phyloP scores from a whole-genome alignment of 352 stramenopile species.

The Phytopythium helicoides region DNA sequence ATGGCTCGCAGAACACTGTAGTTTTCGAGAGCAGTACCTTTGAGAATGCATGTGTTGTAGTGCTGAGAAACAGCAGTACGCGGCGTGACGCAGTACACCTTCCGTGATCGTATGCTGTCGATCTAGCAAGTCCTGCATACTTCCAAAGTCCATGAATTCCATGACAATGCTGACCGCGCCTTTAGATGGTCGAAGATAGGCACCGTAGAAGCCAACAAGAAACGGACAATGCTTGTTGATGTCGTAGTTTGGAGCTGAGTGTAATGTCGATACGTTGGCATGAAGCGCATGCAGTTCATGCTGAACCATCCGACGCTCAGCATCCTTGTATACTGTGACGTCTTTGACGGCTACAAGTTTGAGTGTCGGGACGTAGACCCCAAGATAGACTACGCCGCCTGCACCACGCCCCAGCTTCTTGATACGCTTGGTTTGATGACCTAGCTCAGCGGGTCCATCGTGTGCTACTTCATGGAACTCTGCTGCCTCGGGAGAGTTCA shows the following conservation, averaged over 20 bases:
- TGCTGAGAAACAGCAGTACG: slow-evolving; percentile 78
- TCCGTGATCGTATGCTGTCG: slow-evolving; percentile 45
- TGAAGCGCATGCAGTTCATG: slow-evolving; percentile 87
- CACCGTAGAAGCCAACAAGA: slow-evolving; percentile 89
- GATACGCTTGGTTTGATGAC: slow-evolving; percentile 57
- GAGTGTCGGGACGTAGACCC: slow-evolving; percentile 77
- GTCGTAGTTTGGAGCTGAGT: not conserved
- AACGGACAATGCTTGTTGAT: slow-evolving; percentile 47
- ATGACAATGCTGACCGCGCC: slow-evolving; percentile 86
- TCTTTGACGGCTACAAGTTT: slow-evolving; percentile 89
- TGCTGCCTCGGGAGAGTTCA: slow-evolving; percentile 58
- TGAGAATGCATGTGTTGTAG: slow-evolving; percentile 84
- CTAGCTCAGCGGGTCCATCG: slow-evolving; percentile 65
- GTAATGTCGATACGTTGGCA: slow-evolving; percentile 72
- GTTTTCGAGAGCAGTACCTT: slow-evolving; percentile 19
- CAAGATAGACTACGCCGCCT: slow-evolving; percentile 78
- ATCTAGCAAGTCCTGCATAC: slow-evolving; percentile 76
- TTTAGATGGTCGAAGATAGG: slow-evolving; percentile 73
- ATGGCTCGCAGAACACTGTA: not conserved
- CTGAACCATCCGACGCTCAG: slow-evolving; percentile 82
- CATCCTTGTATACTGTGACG: slow-evolving; percentile 75
- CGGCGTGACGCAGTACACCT: slow-evolving; percentile 63
- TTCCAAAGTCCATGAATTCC: slow-evolving; percentile 93
- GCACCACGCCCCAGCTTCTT: slow-evolving; percentile 81
- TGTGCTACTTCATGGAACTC: slow-evolving; percentile 75